Evolutionary conservation across 2,329 filamentous ascomycete genomes (phyloP).

Genomic region (Hymenotorrendiella dingleyae): DNA sequence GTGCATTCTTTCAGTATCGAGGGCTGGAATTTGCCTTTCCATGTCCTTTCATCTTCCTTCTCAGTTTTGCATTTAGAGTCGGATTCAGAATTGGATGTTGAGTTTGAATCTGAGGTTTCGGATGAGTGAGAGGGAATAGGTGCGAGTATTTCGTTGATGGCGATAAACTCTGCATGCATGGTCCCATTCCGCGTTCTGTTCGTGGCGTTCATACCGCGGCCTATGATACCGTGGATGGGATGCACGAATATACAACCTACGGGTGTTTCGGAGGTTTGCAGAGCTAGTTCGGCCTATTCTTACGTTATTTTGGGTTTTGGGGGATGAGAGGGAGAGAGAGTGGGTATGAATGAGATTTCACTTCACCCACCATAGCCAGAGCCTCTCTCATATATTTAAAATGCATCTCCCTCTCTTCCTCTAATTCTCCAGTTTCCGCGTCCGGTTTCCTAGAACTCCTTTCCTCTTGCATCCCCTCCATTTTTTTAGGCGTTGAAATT

Average conservation of each 20-base stretch:
- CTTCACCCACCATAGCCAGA: constrained; percentile 3
- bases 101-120: constrained; percentile 27
- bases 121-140: constrained; percentile 33
- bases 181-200: constrained; percentile 89
- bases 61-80: not conserved
- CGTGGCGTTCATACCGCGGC: constrained; percentile 92
- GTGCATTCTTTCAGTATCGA: constrained; percentile 60
- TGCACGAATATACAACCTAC: constrained; percentile 94
- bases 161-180: constrained; percentile 91
- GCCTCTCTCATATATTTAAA: constrained; percentile 3
- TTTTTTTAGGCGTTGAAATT: too few species aligned
- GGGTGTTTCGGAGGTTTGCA: constrained; percentile 84
- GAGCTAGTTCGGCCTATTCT: constrained; percentile 71
- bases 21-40: not conserved
- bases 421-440: too few species aligned
- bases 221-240: constrained; percentile 62
- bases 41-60: not conserved
- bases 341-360: too few species aligned
- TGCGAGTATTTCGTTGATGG: constrained; percentile 58
- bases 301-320: not conserved
- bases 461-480: too few species aligned
- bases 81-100: not conserved
- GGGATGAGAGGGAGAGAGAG: constrained; percentile 31
- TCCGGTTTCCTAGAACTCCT: too few species aligned
- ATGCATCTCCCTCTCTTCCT: not conserved